Evolutionary conservation across 495 filamentous ascomycete genomes (phyloP).

Genomic region (Amorphotheca resinae): DNA sequence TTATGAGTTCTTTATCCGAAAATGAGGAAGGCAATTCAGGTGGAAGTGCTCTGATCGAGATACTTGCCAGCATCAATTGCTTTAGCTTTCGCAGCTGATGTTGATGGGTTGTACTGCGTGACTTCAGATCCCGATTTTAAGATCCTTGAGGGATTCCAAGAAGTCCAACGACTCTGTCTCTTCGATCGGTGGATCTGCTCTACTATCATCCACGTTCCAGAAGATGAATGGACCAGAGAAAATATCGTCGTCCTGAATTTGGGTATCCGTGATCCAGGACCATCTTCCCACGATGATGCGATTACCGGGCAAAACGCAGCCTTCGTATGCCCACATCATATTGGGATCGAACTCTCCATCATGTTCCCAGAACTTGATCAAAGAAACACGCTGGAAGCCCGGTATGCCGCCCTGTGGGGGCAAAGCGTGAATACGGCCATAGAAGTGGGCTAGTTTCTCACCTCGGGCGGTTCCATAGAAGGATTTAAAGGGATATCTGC

Average conservation of each 20-base stretch:
- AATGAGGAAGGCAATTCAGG: too few relatives aligned
- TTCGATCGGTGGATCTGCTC: slow-evolving; percentile 1
- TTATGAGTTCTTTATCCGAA: too few relatives aligned
- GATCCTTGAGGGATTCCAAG: slow-evolving; percentile 1
- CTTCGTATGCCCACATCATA: slow-evolving; percentile 30
- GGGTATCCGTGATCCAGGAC: slow-evolving; percentile 19
- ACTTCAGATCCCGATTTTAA: background rate
- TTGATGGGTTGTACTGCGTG: too few relatives aligned
- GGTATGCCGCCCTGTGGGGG: slow-evolving; percentile 12
- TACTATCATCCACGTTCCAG: slow-evolving; percentile 32
- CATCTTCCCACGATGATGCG: slow-evolving; percentile 34
- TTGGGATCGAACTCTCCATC: slow-evolving; percentile 1
- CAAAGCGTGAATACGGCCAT: slow-evolving; percentile 18
- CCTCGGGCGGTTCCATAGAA: slow-evolving; percentile 13
- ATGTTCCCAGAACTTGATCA: slow-evolving; percentile 16
- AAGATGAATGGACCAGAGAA: slow-evolving; percentile 39
- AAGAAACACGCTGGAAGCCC: slow-evolving; percentile 18
- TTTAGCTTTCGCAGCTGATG: too few relatives aligned
- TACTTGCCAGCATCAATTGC: too few relatives aligned
- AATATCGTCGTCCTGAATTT: background rate
- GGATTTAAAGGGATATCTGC: slow-evolving; percentile 6
- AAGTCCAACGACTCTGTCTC: slow-evolving; percentile 9
- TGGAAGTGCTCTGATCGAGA: too few relatives aligned
- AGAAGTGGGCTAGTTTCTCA: slow-evolving; percentile 9
- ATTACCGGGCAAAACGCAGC: slow-evolving; percentile 35